phyloP scores from a whole-genome alignment of 768 basidiomycete species.

The Psilocybe tampanensis region DNA sequence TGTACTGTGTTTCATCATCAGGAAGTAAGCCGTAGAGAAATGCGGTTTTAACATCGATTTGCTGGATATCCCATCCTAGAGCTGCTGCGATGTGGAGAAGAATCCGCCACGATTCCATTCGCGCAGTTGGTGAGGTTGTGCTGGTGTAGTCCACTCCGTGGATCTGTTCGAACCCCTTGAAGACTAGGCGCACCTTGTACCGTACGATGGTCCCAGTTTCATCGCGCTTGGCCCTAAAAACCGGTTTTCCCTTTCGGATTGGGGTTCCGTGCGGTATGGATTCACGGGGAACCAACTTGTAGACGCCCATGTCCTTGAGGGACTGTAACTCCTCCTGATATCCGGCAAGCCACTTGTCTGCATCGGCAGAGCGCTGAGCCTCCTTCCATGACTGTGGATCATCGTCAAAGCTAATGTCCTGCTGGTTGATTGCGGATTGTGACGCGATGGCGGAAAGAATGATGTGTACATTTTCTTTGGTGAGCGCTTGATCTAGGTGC shows the following conservation, averaged over 20 bases:
- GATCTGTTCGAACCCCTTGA: slow-evolving; percentile 42
- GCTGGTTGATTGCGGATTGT: slow-evolving; percentile 2
- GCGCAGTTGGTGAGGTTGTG: too few species aligned
- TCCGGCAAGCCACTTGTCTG: slow-evolving; percentile 17
- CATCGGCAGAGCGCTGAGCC: slow-evolving; percentile 25
- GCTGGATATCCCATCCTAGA: slow-evolving; percentile 35
- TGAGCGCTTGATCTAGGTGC: too few species aligned
- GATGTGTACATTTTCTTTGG: neutral
- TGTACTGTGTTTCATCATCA: too few species aligned
- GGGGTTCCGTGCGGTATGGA: slow-evolving; percentile 22
- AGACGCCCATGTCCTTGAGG: slow-evolving; percentile 27
- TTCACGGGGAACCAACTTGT: slow-evolving; percentile 23
- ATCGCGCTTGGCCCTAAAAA: slow-evolving; percentile 23
- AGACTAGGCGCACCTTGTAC: slow-evolving; percentile 42
- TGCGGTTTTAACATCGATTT: slow-evolving; percentile 42
- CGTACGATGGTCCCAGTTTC: slow-evolving; percentile 26
- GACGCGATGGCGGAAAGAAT: slow-evolving; percentile 8
- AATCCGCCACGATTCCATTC: too few species aligned
- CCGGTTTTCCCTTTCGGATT: slow-evolving; percentile 16
- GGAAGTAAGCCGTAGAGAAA: slow-evolving; percentile 38
- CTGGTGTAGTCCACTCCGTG: slow-evolving; percentile 43
- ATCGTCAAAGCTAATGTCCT: neutral
- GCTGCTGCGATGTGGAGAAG: too few species aligned
- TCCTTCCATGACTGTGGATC: slow-evolving; percentile 18
- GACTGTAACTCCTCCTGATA: slow-evolving; percentile 25